These are phyloP conservation scores for Fusarium camptoceras DNA, from an alignment of 2,329 filamentous ascomycete species.

Conservation along the genomic window DNA sequence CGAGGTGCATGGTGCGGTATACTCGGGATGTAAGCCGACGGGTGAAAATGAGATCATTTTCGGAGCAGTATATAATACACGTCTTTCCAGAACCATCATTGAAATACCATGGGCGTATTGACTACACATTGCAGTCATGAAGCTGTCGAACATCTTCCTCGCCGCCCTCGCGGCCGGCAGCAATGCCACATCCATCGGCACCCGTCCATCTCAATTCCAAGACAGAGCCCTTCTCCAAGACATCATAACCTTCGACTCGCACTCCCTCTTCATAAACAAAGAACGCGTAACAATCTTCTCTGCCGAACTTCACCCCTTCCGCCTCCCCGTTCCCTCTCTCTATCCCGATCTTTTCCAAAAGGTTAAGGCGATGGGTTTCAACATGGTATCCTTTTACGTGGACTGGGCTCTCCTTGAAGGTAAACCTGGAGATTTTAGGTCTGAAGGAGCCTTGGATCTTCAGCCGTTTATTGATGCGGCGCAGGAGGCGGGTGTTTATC, in stretches of 20 bases:
- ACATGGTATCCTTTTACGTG: constrained; percentile 81
- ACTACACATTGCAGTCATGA: constrained; percentile 10
- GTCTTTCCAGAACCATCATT: too few relatives aligned
- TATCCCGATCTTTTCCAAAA: constrained; percentile 84
- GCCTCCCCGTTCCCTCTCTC: constrained; percentile 59
- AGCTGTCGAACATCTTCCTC: constrained; percentile 15
- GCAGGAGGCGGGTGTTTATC: constrained; percentile 77
- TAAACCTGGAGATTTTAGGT: constrained; percentile 74
- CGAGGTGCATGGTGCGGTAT: constrained; percentile 10
- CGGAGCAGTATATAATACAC: neutral
- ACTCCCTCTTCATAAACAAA: constrained; percentile 76
- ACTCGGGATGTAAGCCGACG: constrained; percentile 24
- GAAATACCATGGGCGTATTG: accelerated
- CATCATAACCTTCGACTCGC: constrained; percentile 75
- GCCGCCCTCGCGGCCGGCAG: constrained; percentile 1
- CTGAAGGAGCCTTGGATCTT: constrained; percentile 77
- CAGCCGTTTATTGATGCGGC: constrained; percentile 84
- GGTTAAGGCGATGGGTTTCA: constrained; percentile 83
- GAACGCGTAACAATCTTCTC: constrained; percentile 78
- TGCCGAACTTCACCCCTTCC: constrained; percentile 78
- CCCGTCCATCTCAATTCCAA: constrained; percentile 36
- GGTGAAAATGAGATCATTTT: neutral
- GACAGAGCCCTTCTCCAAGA: constrained; percentile 49
- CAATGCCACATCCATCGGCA: constrained; percentile 32
- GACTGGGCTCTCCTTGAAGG: constrained; percentile 84